These are phyloP conservation scores for Fusarium verrucosum DNA, from an alignment of 2,329 filamentous ascomycete genomes.

Conservation along the genomic window DNA sequence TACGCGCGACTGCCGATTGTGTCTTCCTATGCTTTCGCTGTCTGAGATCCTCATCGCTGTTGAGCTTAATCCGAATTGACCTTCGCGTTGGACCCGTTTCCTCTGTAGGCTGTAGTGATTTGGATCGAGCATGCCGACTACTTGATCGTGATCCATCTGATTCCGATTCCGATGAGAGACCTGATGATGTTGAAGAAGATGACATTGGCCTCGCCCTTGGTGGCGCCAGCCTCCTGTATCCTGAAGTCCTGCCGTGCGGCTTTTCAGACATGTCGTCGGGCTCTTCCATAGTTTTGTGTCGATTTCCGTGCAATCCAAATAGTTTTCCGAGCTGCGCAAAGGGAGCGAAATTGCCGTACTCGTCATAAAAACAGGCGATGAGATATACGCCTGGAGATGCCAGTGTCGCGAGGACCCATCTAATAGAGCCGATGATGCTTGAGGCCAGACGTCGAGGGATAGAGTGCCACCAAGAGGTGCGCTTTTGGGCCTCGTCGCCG, in stretches of 20 bases:
- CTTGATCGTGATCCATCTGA: slow-evolving; percentile 57
- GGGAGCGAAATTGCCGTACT: slow-evolving; percentile 81
- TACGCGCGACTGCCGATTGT: slow-evolving; percentile 58
- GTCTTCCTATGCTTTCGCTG: slow-evolving; percentile 76
- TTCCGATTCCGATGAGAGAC: slow-evolving; percentile 76
- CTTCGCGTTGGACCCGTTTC: slow-evolving; percentile 73
- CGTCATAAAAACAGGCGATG: slow-evolving; percentile 83
- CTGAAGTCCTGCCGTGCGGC: slow-evolving; percentile 42
- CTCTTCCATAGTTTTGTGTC: slow-evolving; percentile 55
- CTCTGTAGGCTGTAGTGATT: slow-evolving; percentile 66
- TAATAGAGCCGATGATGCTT: slow-evolving; percentile 77
- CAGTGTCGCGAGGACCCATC: slow-evolving; percentile 80
- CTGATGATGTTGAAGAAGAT: slow-evolving; percentile 64
- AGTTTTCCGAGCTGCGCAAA: slow-evolving; percentile 76
- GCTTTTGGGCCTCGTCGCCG: slow-evolving; percentile 47
- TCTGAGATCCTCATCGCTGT: slow-evolving; percentile 78
- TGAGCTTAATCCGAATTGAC: slow-evolving; percentile 90
- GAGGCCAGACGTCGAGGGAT: slow-evolving; percentile 76
- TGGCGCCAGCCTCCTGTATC: slow-evolving; percentile 44
- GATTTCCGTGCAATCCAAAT: slow-evolving; percentile 57
- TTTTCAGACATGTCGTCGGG: slow-evolving; percentile 42
- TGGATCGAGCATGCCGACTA: slow-evolving; percentile 68
- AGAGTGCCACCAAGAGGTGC: slow-evolving; percentile 61
- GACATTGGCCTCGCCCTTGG: slow-evolving; percentile 44
- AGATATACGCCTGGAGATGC: slow-evolving; percentile 84